Evolutionary conservation across 768 basidiomycete species (phyloP).

Genomic region (Cystoderma amianthinum): DNA sequence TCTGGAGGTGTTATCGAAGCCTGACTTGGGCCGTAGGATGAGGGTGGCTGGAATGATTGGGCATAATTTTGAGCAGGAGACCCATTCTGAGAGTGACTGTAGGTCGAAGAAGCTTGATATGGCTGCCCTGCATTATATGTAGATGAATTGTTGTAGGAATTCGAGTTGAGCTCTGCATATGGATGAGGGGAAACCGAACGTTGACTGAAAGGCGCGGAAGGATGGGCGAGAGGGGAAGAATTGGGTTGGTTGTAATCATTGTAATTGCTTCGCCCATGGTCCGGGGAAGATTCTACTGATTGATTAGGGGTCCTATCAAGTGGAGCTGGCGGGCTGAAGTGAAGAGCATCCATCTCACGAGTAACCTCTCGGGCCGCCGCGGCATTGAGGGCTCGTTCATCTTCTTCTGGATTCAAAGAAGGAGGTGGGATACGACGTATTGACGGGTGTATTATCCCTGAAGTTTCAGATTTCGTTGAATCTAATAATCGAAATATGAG

Average conservation of each 20-base stretch:
- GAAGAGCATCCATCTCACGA: slow-evolving; percentile 55
- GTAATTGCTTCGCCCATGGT: neutral
- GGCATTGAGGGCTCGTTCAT: slow-evolving; percentile 51
- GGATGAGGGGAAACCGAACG: slow-evolving; percentile 31
- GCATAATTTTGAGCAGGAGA: slow-evolving; percentile 12
- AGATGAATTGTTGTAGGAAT: slow-evolving; percentile 1
- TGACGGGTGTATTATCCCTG: no score
- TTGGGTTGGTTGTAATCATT: neutral
- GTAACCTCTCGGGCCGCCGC: slow-evolving; percentile 67
- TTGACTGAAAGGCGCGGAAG: slow-evolving; percentile 31
- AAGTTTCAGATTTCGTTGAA: no score
- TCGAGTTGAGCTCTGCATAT: slow-evolving; percentile 19
- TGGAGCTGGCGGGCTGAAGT: slow-evolving; percentile 18
- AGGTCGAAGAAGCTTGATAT: slow-evolving; percentile 11
- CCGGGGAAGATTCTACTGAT: neutral
- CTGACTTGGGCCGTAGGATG: no score
- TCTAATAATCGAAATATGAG: no score
- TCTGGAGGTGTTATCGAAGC: no score
- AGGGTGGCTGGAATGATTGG: slow-evolving; percentile 7
- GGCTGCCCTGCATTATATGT: slow-evolving; percentile 11
- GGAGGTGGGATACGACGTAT: slow-evolving; percentile 31
- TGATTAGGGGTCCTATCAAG: neutral
- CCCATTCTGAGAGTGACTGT: neutral
- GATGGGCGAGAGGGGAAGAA: slow-evolving; percentile 21
- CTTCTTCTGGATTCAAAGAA: slow-evolving; percentile 32